Conservation (phyloP, 2,329 filamentous ascomycete species). For the Xylariales sp. region DNA sequence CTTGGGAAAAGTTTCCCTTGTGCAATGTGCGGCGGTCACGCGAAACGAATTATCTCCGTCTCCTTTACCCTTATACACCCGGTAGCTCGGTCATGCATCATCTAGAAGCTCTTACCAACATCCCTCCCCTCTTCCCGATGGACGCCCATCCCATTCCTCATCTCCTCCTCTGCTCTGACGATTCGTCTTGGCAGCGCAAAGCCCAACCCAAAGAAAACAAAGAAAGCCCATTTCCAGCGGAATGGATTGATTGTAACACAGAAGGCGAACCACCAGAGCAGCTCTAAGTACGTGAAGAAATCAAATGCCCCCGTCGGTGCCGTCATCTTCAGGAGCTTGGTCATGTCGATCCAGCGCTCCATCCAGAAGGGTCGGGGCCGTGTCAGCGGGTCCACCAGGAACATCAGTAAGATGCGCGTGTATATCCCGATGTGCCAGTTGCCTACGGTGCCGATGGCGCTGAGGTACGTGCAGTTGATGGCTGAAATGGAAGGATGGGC, state of each 20-base stretch:
- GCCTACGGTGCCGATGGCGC: slow-evolving; percentile 75
- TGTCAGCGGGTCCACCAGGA: slow-evolving; percentile 72
- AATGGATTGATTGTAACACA: slow-evolving; percentile 78
- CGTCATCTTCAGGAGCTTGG: slow-evolving; percentile 61
- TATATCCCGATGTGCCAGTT: slow-evolving; percentile 92
- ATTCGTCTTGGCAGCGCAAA: slow-evolving; percentile 60
- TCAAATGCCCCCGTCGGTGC: slow-evolving; percentile 76
- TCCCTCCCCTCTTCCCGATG: slow-evolving; percentile 25
- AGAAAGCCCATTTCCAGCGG: slow-evolving; percentile 83
- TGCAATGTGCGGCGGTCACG: too few species aligned
- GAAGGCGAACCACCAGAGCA: slow-evolving; percentile 82
- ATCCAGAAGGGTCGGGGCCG: slow-evolving; percentile 70
- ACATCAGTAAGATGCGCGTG: slow-evolving; percentile 81
- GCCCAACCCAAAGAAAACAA: slow-evolving; percentile 75
- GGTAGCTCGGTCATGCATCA: too few species aligned
- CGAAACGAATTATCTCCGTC: too few species aligned
- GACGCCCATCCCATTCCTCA: slow-evolving; percentile 50
- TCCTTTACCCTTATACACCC: too few species aligned
- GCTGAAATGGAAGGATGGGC: slow-evolving; percentile 67
- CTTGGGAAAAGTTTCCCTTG: too few species aligned
- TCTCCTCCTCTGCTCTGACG: slow-evolving; percentile 59
- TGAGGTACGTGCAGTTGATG: slow-evolving; percentile 77
- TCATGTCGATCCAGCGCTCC: slow-evolving; percentile 85
- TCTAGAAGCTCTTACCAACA: slow-evolving; percentile 28
- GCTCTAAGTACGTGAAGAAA: slow-evolving; percentile 83